phyloP scores from a whole-genome alignment of 352 stramenopile genomes.

The Blastocystis sp. region DNA sequence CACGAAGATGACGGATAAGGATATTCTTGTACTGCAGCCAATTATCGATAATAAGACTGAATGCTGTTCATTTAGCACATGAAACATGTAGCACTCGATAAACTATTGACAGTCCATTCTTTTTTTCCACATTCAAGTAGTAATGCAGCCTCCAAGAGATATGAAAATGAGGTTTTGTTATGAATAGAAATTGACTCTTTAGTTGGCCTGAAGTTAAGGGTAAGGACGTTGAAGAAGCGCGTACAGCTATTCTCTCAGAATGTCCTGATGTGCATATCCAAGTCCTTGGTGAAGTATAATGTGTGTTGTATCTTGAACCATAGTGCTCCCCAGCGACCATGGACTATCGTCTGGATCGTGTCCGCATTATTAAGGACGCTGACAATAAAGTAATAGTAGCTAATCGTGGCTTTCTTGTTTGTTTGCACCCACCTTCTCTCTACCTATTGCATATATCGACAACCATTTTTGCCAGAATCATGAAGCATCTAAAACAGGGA shows the following conservation, averaged over 20 bases:
- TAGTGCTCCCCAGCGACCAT: conserved; percentile 31
- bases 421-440: not conserved
- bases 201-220: conserved; percentile 38
- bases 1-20: conserved; percentile 35
- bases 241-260: not conserved
- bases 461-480: not conserved
- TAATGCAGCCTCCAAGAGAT: not conserved
- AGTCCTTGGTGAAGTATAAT: not conserved
- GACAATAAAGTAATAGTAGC: conserved; percentile 10
- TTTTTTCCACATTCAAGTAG: not conserved
- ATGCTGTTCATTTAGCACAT: not conserved
- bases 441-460: not conserved
- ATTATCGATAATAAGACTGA: not conserved
- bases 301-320: not conserved
- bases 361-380: conserved; percentile 43
- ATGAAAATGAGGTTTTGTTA: conserved; percentile 25
- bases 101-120: not conserved
- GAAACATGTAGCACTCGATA: not conserved
- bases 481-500: conserved; percentile 14
- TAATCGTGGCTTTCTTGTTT: conserved; percentile 33
- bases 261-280: conserved; percentile 16
- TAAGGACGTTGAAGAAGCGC: conserved; percentile 25
- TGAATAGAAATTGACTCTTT: not conserved
- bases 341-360: conserved; percentile 52
- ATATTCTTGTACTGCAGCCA: not conserved